Evolutionary conservation across 2,329 filamentous ascomycete genomes (phyloP).

Genomic region (Colletotrichum magnum): DNA sequence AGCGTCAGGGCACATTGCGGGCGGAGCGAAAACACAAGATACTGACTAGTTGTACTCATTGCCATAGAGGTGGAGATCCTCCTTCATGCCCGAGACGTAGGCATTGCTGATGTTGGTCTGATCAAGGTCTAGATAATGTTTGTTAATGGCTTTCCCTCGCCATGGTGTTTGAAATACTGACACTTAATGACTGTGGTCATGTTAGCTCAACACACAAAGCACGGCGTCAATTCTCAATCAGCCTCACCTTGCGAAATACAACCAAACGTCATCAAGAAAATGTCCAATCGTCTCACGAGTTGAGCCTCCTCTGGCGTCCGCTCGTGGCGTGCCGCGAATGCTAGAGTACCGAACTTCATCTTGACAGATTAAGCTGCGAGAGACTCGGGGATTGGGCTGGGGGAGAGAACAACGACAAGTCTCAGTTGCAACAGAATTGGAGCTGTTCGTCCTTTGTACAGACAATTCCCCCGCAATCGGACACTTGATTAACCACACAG

Average conservation of each 20-base stretch:
- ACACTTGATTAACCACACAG: neutral
- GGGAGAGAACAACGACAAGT: neutral
- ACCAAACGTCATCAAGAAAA: slow-evolving; percentile 42
- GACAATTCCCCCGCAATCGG: neutral
- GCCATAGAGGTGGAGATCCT: slow-evolving; percentile 62
- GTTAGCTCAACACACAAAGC: slow-evolving; percentile 12
- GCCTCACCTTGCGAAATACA: slow-evolving; percentile 41
- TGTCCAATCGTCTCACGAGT: slow-evolving; percentile 36
- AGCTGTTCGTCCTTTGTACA: slow-evolving; percentile 19
- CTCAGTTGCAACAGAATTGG: neutral
- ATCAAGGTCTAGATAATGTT: slow-evolving; percentile 46
- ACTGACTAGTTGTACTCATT: slow-evolving; percentile 51
- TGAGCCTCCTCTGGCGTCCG: slow-evolving; percentile 34
- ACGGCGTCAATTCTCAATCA: neutral
- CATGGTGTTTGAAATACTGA: neutral
- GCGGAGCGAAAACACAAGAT: neutral
- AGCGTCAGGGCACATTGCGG: neutral
- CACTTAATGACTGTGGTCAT: slow-evolving; percentile 41
- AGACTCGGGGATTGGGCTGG: neutral
- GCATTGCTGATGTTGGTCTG: slow-evolving; percentile 59
- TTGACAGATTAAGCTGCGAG: slow-evolving; percentile 1
- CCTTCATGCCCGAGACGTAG: slow-evolving; percentile 63
- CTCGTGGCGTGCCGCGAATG: slow-evolving; percentile 37
- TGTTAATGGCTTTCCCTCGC: slow-evolving; percentile 37
- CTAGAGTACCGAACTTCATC: slow-evolving; percentile 33